Percentiles rank a stretch among this genome's conserved stretches.
These are phyloP conservation scores for Sergeia podlipaevii DNA, from an alignment of 208 protist species.

Conservation along the genomic window DNA sequence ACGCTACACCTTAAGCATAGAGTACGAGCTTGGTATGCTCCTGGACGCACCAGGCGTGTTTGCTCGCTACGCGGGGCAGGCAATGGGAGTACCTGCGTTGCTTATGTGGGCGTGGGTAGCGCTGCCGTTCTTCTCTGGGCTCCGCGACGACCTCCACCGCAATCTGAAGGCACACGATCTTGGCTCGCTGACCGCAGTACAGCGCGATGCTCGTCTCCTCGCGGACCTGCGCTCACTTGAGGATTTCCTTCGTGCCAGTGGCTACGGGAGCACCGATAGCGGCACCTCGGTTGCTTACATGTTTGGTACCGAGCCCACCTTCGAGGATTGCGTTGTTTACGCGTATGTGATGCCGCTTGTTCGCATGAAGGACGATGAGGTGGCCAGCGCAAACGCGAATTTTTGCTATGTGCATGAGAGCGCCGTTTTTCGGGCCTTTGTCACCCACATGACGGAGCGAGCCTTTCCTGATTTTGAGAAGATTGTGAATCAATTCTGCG, in stretches of 20 bases:
- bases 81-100: conserved; percentile 15
- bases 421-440: conserved; percentile 21
- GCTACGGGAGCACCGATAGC: conserved; percentile 2
- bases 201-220: conserved; percentile 24
- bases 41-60: conserved; percentile 23
- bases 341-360: conserved; percentile 44
- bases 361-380: conserved; percentile 19
- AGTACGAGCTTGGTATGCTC: conserved; percentile 30
- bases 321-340: conserved; percentile 52
- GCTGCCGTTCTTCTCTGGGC: conserved; percentile 13
- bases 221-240: conserved; percentile 39
- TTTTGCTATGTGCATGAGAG: conserved; percentile 37
- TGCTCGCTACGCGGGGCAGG: conserved; percentile 25
- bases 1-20: conserved; percentile 24
- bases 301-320: conserved; percentile 25
- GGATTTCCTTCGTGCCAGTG: conserved; percentile 19
- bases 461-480: conserved; percentile 42
- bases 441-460: conserved; percentile 18
- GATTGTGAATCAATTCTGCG: conserved; percentile 12
- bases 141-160: background rate
- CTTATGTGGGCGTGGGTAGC: conserved; percentile 16
- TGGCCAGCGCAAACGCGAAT: conserved; percentile 22
- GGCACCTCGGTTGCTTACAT: conserved; percentile 20
- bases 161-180: conserved; percentile 14
- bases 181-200: conserved; percentile 23